Evolutionary conservation across 1,284 basidiomycete species (phyloP).

Genomic region (Kalmanozyma brasiliensis): DNA sequence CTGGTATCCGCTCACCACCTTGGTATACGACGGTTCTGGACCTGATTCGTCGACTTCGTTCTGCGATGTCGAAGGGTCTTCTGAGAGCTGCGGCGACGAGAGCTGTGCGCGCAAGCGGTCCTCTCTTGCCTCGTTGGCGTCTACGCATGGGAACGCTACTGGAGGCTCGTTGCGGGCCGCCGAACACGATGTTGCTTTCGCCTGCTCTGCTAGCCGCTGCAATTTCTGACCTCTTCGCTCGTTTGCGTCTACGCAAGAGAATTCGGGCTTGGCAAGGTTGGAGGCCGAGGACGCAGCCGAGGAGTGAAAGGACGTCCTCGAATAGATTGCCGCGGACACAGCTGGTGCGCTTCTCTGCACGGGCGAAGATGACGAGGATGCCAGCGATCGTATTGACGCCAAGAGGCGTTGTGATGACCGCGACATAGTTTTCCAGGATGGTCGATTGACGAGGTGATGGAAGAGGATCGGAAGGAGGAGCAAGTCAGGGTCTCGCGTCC

Average conservation of each 20-base stretch:
- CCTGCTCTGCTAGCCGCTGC: constrained; percentile 30
- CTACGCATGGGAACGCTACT: constrained; percentile 62
- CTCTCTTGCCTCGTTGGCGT: constrained; percentile 63
- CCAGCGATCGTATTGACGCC: constrained; percentile 5
- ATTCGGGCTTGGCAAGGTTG: constrained; percentile 25
- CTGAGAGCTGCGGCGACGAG: constrained; percentile 8
- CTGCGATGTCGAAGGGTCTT: background rate
- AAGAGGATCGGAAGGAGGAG: no score
- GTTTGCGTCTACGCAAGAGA: constrained; percentile 65
- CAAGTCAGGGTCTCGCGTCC: no score
- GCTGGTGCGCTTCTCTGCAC: background rate
- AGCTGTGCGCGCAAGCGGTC: constrained; percentile 49
- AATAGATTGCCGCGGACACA: background rate
- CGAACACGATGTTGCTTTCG: constrained; percentile 15
- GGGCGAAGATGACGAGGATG: background rate
- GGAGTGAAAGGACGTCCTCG: constrained; percentile 5
- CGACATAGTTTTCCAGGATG: no score
- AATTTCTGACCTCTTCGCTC: constrained; percentile 54
- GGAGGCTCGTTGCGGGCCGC: constrained; percentile 27
- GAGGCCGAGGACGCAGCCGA: constrained; percentile 6
- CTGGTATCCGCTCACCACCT: constrained; percentile 69
- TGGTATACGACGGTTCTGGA: constrained; percentile 70
- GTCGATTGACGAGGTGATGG: background rate
- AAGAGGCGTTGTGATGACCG: constrained; percentile 18
- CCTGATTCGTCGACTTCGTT: constrained; percentile 56